These are phyloP conservation scores for Hericium coralloides DNA, from an alignment of 768 basidiomycete genomes.

Conservation along the genomic window DNA sequence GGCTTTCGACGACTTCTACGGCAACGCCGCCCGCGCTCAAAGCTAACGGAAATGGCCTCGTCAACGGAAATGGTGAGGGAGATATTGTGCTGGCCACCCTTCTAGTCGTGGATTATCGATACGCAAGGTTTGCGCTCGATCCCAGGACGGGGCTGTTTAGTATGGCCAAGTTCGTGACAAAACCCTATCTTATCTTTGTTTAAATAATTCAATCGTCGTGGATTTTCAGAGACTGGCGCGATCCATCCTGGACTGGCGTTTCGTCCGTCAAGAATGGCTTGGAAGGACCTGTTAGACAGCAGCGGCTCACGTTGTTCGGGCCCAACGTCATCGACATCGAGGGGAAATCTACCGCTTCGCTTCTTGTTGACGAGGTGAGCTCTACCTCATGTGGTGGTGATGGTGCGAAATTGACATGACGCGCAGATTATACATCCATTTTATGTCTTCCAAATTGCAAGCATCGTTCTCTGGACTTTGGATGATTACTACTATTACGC, in stretches of 20 bases:
- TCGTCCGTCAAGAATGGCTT: conserved; percentile 59
- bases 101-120: conserved; percentile 81
- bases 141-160: conserved; percentile 73
- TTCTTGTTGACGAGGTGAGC: conserved; percentile 83
- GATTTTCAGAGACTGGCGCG: conserved; percentile 79
- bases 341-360: conserved; percentile 66
- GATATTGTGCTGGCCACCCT: conserved; percentile 40
- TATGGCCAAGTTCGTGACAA: conserved; percentile 57
- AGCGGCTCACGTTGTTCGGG: conserved; percentile 72
- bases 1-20: conserved; percentile 6
- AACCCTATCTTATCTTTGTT: background rate
- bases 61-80: conserved; percentile 21
- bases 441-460: conserved; percentile 97
- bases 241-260: conserved; percentile 61
- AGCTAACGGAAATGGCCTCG: conserved; percentile 16
- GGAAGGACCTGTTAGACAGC: conserved; percentile 39
- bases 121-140: conserved; percentile 85
- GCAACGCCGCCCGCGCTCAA: conserved; percentile 9
- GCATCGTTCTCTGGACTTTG: conserved; percentile 86
- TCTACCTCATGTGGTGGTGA: background rate
- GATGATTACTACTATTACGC: conserved; percentile 98
- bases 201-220: background rate
- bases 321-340: conserved; percentile 85
- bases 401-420: background rate
- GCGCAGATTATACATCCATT: conserved; percentile 90